phyloP scores from a whole-genome alignment of 192 early-diverging fungal genomes.

The Geranomyces michiganensis region DNA sequence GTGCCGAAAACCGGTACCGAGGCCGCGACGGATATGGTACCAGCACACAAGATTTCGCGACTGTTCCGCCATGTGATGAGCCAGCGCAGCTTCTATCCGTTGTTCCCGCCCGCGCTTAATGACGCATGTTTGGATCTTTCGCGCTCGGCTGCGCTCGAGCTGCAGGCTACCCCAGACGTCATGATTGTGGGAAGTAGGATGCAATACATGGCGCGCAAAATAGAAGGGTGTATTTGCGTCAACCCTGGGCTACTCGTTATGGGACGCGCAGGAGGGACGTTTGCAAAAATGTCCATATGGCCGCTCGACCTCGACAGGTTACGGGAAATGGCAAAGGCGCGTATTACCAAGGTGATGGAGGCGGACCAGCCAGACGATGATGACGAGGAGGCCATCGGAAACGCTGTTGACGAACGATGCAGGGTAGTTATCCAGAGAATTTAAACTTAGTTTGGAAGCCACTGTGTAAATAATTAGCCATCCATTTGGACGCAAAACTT shows the following conservation, averaged over 20 bases:
- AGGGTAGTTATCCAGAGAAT: slow-evolving; percentile 46
- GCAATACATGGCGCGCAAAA: slow-evolving; percentile 69
- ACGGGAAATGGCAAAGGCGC: slow-evolving; percentile 22
- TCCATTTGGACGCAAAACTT: not conserved
- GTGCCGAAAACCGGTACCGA: not conserved
- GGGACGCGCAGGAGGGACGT: slow-evolving; percentile 77
- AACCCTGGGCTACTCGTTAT: slow-evolving; percentile 83
- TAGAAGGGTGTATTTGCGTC: slow-evolving; percentile 77
- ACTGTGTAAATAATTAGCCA: slow-evolving; percentile 2
- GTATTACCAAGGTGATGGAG: slow-evolving; percentile 20
- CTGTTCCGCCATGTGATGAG: slow-evolving; percentile 76
- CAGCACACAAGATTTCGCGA: slow-evolving; percentile 67
- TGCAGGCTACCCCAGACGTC: slow-evolving; percentile 78
- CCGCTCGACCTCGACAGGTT: slow-evolving; percentile 53
- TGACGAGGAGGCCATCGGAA: slow-evolving; percentile 30
- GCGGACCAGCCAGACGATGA: slow-evolving; percentile 17
- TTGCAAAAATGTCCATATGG: slow-evolving; percentile 73
- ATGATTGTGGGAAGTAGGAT: slow-evolving; percentile 77
- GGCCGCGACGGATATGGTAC: slow-evolving; percentile 37
- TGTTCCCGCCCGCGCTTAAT: slow-evolving; percentile 63
- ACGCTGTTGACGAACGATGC: slow-evolving; percentile 39
- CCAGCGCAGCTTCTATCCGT: slow-evolving; percentile 87
- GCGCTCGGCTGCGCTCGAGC: slow-evolving; percentile 47
- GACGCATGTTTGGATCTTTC: slow-evolving; percentile 43
- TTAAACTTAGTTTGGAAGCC: slow-evolving; percentile 12